Percentiles rank a stretch among this genome's conserved stretches.
These are phyloP conservation scores for Lichina pygmaea DNA, from an alignment of 495 filamentous ascomycete species.

Conservation along the genomic window DNA sequence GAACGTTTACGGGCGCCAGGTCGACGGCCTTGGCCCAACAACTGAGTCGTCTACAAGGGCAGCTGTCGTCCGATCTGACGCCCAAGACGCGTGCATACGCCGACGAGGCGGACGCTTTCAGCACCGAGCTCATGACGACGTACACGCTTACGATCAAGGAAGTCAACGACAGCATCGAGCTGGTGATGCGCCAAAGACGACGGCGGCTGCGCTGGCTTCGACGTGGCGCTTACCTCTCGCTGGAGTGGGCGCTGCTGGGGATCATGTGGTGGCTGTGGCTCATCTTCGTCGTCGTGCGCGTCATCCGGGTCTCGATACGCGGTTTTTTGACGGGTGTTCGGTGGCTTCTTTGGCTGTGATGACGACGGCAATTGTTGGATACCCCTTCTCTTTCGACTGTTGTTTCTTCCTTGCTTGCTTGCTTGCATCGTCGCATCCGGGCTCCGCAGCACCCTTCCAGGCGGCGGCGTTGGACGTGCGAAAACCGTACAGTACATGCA, in stretches of 20 bases:
- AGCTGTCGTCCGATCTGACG: constrained; percentile 28
- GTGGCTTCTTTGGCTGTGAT: constrained; percentile 59
- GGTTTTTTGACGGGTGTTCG: constrained; percentile 27
- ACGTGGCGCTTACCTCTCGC: constrained; percentile 35
- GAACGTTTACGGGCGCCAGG: constrained; percentile 20
- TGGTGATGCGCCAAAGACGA: constrained; percentile 35
- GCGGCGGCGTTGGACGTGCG: too few relatives aligned
- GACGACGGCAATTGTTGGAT: too few relatives aligned
- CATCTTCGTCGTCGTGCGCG: constrained; percentile 39
- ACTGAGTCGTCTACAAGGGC: constrained; percentile 21
- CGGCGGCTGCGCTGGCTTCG: constrained; percentile 47
- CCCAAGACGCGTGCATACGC: constrained; percentile 33
- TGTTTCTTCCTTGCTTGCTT: too few relatives aligned
- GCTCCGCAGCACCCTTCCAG: too few relatives aligned
- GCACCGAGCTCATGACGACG: constrained; percentile 41
- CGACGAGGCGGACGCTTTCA: constrained; percentile 52
- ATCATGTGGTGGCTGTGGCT: constrained; percentile 72
- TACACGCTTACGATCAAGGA: constrained; percentile 52
- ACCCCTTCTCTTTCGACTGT: too few relatives aligned
- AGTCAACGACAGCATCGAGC: constrained; percentile 51
- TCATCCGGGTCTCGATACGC: constrained; percentile 29
- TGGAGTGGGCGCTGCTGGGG: constrained; percentile 58
- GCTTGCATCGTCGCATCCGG: too few relatives aligned
- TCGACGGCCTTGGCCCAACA: constrained; percentile 18
- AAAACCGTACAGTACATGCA: too few relatives aligned